phyloP scores from a whole-genome alignment of 179 eudicot genomes.

The Drosera spatulata region DNA sequence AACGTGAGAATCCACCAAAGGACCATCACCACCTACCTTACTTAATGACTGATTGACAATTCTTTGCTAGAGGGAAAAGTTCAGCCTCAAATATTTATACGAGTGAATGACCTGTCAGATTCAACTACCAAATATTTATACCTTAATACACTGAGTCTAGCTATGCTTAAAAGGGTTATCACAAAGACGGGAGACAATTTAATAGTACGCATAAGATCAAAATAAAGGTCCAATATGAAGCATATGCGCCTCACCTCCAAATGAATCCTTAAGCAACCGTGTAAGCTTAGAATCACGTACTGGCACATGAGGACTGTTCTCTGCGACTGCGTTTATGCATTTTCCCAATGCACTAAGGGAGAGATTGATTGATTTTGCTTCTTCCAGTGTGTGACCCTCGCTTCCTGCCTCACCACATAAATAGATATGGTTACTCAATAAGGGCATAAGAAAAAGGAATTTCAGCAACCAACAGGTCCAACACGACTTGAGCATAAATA shows the following conservation, averaged over 20 bases:
- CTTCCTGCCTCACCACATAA: constrained; percentile 55
- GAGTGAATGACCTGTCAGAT: not conserved
- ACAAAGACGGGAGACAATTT: too few species aligned
- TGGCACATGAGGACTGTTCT: constrained; percentile 96
- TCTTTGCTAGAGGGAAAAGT: too few species aligned
- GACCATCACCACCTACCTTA: too few species aligned
- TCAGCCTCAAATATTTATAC: too few species aligned
- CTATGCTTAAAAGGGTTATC: too few species aligned
- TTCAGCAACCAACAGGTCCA: too few species aligned
- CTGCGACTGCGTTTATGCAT: constrained; percentile 99
- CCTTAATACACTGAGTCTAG: too few species aligned
- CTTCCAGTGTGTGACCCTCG: constrained; percentile 95
- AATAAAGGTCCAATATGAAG: not conserved
- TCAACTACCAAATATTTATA: not conserved
- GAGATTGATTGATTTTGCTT: constrained; percentile 95
- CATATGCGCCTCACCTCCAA: constrained; percentile 72
- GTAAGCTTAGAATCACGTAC: constrained; percentile 98
- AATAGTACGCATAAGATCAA: too few species aligned
- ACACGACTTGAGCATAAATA: too few species aligned
- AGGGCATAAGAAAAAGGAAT: not conserved
- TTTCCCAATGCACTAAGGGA: constrained; percentile 97
- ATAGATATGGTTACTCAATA: not conserved
- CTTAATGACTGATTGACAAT: too few species aligned
- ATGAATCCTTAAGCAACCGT: constrained; percentile 94
- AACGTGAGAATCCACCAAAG: too few species aligned